A percentile compares a stretch with the other conserved stretches of the same genome.
phyloP scores from a whole-genome alignment of 495 filamentous ascomycete genomes.

The Lasiosphaeria miniovina region DNA sequence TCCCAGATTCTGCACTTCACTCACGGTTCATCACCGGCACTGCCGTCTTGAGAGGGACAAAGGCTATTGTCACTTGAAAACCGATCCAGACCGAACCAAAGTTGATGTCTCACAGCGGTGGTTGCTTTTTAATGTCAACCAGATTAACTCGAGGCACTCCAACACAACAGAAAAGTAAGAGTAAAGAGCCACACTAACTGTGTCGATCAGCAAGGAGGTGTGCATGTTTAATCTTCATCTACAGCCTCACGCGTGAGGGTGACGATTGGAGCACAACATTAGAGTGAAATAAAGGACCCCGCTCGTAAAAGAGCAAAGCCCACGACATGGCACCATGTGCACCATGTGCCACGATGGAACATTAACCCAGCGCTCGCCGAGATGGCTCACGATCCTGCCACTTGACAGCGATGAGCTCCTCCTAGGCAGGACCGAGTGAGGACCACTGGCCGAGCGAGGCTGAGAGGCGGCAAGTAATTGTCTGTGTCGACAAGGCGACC shows the following conservation, averaged over 20 bases:
- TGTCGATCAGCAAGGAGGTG: background rate
- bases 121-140: conserved; percentile 8
- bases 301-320: background rate
- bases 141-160: conserved; percentile 8
- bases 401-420: conserved; percentile 10
- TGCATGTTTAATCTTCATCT: background rate
- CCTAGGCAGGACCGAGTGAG: conserved; percentile 12
- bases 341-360: conserved; percentile 11
- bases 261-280: background rate
- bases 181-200: background rate
- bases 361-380: conserved; percentile 1
- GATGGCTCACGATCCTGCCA: conserved; percentile 15
- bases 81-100: too few relatives aligned
- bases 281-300: background rate
- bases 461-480: conserved; percentile 7
- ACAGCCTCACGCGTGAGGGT: background rate
- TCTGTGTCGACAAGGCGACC: background rate
- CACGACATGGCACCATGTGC: conserved; percentile 1
- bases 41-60: too few relatives aligned
- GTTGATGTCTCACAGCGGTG: too few relatives aligned
- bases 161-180: background rate
- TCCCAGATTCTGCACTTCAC: too few relatives aligned
- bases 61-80: too few relatives aligned
- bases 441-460: conserved; percentile 13
- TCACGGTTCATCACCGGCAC: too few relatives aligned